Conservation (phyloP, 192 early-diverging fungal genomes). For the Linnemannia schmuckeri region DNA sequence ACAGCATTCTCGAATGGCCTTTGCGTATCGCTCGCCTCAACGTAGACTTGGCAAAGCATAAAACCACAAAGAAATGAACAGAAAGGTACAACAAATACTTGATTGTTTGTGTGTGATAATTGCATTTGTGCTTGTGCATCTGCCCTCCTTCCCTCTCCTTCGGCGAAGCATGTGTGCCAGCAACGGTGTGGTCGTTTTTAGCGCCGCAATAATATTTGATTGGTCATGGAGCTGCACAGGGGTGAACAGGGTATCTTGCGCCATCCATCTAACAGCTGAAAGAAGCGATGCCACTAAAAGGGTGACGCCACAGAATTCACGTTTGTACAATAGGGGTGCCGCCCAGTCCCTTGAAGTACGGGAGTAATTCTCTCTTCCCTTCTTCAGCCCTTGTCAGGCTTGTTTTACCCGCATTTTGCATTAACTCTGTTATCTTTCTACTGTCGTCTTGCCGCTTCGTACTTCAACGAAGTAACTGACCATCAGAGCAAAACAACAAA, state of each 20-base stretch:
- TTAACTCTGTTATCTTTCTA: not conserved
- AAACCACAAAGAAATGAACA: not conserved
- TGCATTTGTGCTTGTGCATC: not conserved
- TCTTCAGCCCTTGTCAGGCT: not conserved
- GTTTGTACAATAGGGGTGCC: not conserved
- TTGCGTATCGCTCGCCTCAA: not conserved
- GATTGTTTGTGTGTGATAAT: not conserved
- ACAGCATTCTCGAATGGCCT: not conserved
- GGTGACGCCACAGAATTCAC: no score
- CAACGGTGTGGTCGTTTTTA: not conserved
- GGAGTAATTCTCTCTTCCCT: not conserved
- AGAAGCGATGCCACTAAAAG: no score
- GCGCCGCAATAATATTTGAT: not conserved
- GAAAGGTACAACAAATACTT: not conserved
- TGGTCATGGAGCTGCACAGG: not conserved
- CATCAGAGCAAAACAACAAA: not conserved
- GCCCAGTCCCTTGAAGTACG: no score
- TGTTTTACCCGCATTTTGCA: not conserved
- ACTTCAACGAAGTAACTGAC: not conserved
- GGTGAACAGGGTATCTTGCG: no score
- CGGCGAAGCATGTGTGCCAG: not conserved
- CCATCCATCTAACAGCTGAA: no score
- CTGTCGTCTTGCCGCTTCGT: not conserved
- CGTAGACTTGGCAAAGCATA: not conserved
- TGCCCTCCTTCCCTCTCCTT: not conserved